These are phyloP conservation scores for Talaromyces sp. DNA, from an alignment of 2,329 filamentous ascomycete species.

Conservation along the genomic window DNA sequence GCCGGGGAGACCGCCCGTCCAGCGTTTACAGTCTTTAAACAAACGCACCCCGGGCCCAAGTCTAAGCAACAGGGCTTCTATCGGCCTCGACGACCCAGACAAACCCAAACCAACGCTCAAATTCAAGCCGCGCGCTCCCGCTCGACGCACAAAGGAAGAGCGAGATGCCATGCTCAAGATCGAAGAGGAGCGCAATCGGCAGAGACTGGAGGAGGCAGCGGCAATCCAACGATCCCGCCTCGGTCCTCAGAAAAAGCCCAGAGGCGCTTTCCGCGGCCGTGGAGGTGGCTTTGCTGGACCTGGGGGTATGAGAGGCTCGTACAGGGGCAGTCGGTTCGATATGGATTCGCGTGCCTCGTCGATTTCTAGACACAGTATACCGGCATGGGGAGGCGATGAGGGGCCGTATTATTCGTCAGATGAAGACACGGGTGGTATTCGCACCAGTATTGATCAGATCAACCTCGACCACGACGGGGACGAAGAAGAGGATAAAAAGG, in stretches of 20 bases:
- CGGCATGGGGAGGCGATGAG: slow-evolving; percentile 15
- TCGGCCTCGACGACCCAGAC: slow-evolving; percentile 21
- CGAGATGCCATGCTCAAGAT: slow-evolving; percentile 38
- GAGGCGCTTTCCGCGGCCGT: slow-evolving; percentile 27
- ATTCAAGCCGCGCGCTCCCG: slow-evolving; percentile 37
- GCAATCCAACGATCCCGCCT: slow-evolving; percentile 33
- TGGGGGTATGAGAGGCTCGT: slow-evolving; percentile 24
- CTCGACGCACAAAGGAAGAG: slow-evolving; percentile 41
- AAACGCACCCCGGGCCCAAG: slow-evolving; percentile 33
- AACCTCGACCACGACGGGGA: slow-evolving; percentile 51
- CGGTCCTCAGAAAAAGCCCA: slow-evolving; percentile 21
- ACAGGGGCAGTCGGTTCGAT: slow-evolving; percentile 17
- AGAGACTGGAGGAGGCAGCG: slow-evolving; percentile 35
- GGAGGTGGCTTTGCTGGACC: slow-evolving; percentile 22
- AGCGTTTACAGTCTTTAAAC: slow-evolving; percentile 40
- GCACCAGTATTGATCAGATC: slow-evolving; percentile 55
- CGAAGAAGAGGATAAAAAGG: slow-evolving; percentile 28
- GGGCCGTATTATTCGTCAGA: slow-evolving; percentile 37
- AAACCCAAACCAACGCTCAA: slow-evolving; percentile 35
- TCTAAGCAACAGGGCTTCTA: slow-evolving; percentile 24
- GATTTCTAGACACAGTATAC: slow-evolving; percentile 23
- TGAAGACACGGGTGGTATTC: slow-evolving; percentile 37
- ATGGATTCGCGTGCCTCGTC: slow-evolving; percentile 22
- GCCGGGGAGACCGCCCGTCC: slow-evolving; percentile 29
- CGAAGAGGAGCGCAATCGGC: slow-evolving; percentile 36